These are phyloP conservation scores for Fonsecaea erecta DNA, from an alignment of 2,329 filamentous ascomycete genomes.

Conservation along the genomic window DNA sequence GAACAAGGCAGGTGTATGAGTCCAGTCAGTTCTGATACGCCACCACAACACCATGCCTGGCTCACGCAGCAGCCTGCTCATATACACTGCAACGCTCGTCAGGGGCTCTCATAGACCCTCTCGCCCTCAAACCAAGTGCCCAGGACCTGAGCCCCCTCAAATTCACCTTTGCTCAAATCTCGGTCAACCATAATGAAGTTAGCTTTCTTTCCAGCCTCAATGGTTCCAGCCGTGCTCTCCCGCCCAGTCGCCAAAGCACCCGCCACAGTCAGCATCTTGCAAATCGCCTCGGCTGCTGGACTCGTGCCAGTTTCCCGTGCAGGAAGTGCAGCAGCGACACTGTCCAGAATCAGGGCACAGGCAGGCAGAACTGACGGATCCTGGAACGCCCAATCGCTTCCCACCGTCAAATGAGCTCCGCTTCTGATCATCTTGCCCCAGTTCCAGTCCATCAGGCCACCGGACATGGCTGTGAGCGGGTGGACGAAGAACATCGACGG, in stretches of 20 bases:
- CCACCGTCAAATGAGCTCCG: conserved; percentile 42
- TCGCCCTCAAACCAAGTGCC: conserved; percentile 41
- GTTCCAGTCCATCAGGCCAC: conserved; percentile 39
- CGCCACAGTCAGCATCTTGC: conserved; percentile 40
- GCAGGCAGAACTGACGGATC: conserved; percentile 12
- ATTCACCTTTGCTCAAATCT: conserved; percentile 41
- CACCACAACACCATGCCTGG: background rate
- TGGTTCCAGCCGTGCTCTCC: conserved; percentile 40
- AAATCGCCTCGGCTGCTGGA: conserved; percentile 19
- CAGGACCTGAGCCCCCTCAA: conserved; percentile 39
- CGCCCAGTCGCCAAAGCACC: conserved; percentile 41
- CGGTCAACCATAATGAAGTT: conserved; percentile 42
- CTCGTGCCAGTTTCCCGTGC: background rate
- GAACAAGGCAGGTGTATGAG: background rate
- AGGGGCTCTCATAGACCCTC: conserved; percentile 24
- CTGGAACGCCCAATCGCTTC: conserved; percentile 36
- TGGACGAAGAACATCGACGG: conserved; percentile 40
- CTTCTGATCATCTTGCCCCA: conserved; percentile 39
- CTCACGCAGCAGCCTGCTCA: background rate
- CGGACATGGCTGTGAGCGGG: conserved; percentile 20
- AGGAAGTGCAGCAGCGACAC: background rate
- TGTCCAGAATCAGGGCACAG: conserved; percentile 14
- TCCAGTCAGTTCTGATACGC: background rate
- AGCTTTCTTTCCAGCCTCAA: conserved; percentile 43
- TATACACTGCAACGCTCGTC: background rate